phyloP scores from a whole-genome alignment of 352 stramenopile species.

The Globisporangium paroecandrum region DNA sequence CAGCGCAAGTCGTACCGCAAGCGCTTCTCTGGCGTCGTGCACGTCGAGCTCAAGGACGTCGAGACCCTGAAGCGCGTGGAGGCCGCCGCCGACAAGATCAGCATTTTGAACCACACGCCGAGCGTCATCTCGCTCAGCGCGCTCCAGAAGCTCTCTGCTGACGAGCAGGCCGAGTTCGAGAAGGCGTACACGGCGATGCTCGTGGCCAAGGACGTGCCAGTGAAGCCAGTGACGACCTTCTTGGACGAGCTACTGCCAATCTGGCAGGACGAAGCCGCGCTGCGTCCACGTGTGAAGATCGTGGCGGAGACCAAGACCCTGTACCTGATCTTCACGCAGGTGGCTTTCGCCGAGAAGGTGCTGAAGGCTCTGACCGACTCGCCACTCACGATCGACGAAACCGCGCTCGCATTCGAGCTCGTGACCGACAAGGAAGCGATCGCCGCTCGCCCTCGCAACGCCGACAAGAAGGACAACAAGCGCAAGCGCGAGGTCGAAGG shows the following conservation, averaged over 20 bases:
- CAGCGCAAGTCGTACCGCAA: slow-evolving; percentile 68
- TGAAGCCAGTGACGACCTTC: slow-evolving; percentile 67
- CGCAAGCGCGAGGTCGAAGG: slow-evolving; percentile 64
- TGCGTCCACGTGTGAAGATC: slow-evolving; percentile 72
- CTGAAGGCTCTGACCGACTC: slow-evolving; percentile 37
- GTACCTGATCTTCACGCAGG: slow-evolving; percentile 77
- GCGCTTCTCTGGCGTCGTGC: slow-evolving; percentile 66
- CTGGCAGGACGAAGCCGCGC: slow-evolving; percentile 62
- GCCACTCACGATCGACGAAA: slow-evolving; percentile 54
- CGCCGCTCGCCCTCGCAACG: slow-evolving; percentile 53
- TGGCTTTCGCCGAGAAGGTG: slow-evolving; percentile 63
- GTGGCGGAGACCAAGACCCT: slow-evolving; percentile 61
- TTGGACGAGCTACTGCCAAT: slow-evolving; percentile 66
- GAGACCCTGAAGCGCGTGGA: slow-evolving; percentile 49
- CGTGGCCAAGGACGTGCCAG: slow-evolving; percentile 76
- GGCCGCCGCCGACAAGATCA: slow-evolving; percentile 45
- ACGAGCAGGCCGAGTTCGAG: slow-evolving; percentile 80
- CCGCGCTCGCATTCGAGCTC: slow-evolving; percentile 68
- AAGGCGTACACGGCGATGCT: slow-evolving; percentile 81
- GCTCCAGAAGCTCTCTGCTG: slow-evolving; percentile 61
- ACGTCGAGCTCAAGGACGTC: slow-evolving; percentile 73
- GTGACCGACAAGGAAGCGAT: slow-evolving; percentile 74
- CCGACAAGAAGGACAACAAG: slow-evolving; percentile 66
- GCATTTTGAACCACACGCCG: slow-evolving; percentile 58
- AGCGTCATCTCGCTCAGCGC: slow-evolving; percentile 47